phyloP scores from a whole-genome alignment of 257 asterid genomes.

The Mitragyna speciosa region DNA sequence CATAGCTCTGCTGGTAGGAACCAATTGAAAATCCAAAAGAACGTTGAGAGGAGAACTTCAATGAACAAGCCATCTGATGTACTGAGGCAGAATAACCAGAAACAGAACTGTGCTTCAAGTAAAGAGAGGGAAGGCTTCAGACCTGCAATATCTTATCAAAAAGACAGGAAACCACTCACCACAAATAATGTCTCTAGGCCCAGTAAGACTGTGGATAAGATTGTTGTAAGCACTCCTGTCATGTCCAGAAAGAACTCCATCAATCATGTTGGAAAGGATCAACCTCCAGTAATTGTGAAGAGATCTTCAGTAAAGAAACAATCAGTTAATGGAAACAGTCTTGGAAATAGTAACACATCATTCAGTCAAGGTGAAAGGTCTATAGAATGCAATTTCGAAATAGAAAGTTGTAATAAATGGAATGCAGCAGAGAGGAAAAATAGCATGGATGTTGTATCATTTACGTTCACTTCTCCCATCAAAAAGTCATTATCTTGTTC shows the following conservation, averaged over 20 bases:
- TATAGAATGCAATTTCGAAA: conserved; percentile 49
- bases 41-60: conserved; percentile 47
- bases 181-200: conserved; percentile 39
- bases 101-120: conserved; percentile 64
- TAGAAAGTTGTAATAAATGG: conserved; percentile 56
- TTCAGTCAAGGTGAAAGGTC: conserved; percentile 45
- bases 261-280: conserved; percentile 60
- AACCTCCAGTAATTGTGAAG: conserved; percentile 44
- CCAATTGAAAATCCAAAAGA: conserved; percentile 44
- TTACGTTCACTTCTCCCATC: conserved; percentile 94
- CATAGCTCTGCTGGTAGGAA: conserved; percentile 35
- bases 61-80: conserved; percentile 55
- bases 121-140: conserved; percentile 43
- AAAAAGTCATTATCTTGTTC: conserved; percentile 57
- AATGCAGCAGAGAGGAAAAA: conserved; percentile 56
- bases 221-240: conserved; percentile 49
- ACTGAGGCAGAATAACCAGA: conserved; percentile 81
- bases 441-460: conserved; percentile 80
- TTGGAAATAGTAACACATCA: conserved; percentile 34
- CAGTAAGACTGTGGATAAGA: conserved; percentile 55
- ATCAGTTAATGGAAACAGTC: conserved; percentile 33
- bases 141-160: conserved; percentile 40
- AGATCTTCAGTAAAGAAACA: conserved; percentile 47
- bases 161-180: conserved; percentile 50
- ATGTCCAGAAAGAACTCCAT: conserved; percentile 54